Percentiles rank a stretch among this genome's conserved stretches.
phyloP scores from a whole-genome alignment of 345 rosid genomes.

The Nasturtium officinale region DNA sequence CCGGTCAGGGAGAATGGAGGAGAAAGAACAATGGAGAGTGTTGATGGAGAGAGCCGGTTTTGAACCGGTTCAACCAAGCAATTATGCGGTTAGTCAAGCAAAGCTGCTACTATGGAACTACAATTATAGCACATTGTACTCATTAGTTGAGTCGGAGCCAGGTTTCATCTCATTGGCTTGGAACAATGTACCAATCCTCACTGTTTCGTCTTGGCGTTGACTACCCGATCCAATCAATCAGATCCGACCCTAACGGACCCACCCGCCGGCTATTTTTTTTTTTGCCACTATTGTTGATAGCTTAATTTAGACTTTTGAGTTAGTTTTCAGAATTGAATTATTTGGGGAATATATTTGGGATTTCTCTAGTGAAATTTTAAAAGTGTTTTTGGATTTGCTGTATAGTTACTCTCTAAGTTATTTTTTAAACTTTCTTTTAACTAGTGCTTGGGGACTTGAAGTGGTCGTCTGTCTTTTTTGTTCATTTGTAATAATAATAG shows the following conservation, averaged over 20 bases:
- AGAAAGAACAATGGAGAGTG: slow-evolving; percentile 65
- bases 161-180: slow-evolving; percentile 77
- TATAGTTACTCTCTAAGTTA: slow-evolving; percentile 1
- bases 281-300: background rate
- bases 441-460: too few species aligned
- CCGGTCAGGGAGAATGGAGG: slow-evolving; percentile 65
- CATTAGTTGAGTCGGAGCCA: slow-evolving; percentile 64
- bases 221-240: background rate
- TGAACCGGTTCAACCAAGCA: slow-evolving; percentile 63
- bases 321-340: slow-evolving; percentile 1
- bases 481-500: too few species aligned
- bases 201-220: slow-evolving; percentile 90
- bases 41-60: slow-evolving; percentile 72
- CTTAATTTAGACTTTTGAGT: background rate
- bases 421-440: background rate
- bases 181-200: slow-evolving; percentile 75
- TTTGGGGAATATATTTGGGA: background rate
- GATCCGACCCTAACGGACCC: background rate
- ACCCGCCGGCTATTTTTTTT: background rate
- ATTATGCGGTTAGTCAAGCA: slow-evolving; percentile 85
- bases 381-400: slow-evolving; percentile 5
- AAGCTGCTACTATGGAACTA: slow-evolving; percentile 70
- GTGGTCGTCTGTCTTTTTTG: background rate
- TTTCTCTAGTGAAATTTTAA: background rate
- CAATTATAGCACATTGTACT: slow-evolving; percentile 62